These are phyloP conservation scores for Populus hybrid DNA, from an alignment of 441 rosid species.

Conservation along the genomic window DNA sequence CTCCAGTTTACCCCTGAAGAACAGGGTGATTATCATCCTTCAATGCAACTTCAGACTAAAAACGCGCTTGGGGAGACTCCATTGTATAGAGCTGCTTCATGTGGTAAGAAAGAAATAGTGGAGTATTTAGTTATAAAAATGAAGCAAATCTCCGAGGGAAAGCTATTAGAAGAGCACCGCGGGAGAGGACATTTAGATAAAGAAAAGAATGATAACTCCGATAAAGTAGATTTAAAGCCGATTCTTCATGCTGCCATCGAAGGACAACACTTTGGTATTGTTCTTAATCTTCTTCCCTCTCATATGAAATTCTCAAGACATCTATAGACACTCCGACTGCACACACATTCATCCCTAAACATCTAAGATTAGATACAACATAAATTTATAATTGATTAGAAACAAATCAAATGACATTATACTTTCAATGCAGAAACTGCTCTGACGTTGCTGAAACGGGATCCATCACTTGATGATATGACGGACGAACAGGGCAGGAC, in stretches of 20 bases:
- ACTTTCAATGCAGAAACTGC: constrained; percentile 17
- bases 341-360: too few relatives aligned
- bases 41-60: not conserved
- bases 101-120: constrained; percentile 15
- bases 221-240: not conserved
- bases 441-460: constrained; percentile 6
- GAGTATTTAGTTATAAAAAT: not conserved
- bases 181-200: too few relatives aligned
- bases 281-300: not conserved
- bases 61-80: constrained; percentile 15
- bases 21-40: too few relatives aligned
- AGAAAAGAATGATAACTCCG: too few relatives aligned
- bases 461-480: not conserved
- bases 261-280: constrained; percentile 18
- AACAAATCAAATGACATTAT: not conserved
- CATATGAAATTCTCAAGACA: too few relatives aligned
- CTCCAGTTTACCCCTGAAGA: not conserved
- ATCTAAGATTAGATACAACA: too few relatives aligned
- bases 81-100: constrained; percentile 17
- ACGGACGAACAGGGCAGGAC: constrained; percentile 4
- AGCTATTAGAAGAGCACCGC: too few relatives aligned
- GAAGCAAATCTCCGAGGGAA: too few relatives aligned
- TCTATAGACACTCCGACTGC: too few relatives aligned
- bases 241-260: constrained; percentile 26
- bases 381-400: too few relatives aligned